Conservation (phyloP, 1,284 basidiomycete genomes). For the Puccinia horiana region DNA sequence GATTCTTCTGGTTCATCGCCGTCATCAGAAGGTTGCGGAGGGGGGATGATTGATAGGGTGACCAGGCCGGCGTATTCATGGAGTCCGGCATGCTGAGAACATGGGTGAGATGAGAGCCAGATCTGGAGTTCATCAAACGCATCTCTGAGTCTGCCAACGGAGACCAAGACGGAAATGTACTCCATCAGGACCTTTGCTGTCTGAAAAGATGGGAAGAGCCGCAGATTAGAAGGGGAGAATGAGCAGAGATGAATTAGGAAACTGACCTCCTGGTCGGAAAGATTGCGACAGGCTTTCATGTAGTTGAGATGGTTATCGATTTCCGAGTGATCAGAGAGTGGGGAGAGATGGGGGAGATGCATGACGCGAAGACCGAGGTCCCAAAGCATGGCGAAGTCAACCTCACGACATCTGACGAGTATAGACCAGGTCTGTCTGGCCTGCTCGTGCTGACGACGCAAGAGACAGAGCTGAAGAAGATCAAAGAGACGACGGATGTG, state of each 20-base stretch:
- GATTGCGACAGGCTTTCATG: slow-evolving; percentile 24
- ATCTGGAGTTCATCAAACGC: slow-evolving; percentile 38
- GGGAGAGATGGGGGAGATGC: slow-evolving; percentile 7
- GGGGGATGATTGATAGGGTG: background rate
- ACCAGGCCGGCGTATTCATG: slow-evolving; percentile 42
- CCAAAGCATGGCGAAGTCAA: slow-evolving; percentile 37
- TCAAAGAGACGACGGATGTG: slow-evolving; percentile 41
- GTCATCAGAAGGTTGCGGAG: background rate
- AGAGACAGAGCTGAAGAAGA: slow-evolving; percentile 34
- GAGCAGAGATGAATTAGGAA: background rate
- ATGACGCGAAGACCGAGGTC: slow-evolving; percentile 36
- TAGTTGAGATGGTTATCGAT: slow-evolving; percentile 20
- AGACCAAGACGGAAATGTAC: slow-evolving; percentile 12
- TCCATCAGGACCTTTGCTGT: slow-evolving; percentile 33
- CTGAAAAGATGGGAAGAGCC: background rate
- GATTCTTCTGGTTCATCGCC: background rate
- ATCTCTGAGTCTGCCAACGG: background rate
- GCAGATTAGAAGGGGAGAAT: background rate
- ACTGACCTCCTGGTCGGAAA: slow-evolving; percentile 25
- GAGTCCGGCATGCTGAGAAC: slow-evolving; percentile 29
- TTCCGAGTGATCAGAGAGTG: background rate
- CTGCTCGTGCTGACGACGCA: slow-evolving; percentile 2
- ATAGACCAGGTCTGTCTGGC: slow-evolving; percentile 24
- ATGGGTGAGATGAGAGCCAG: slow-evolving; percentile 8
- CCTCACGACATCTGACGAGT: slow-evolving; percentile 33